These are phyloP conservation scores for Diaporthe australafricana DNA, from an alignment of 2,329 filamentous ascomycete genomes.

Conservation along the genomic window DNA sequence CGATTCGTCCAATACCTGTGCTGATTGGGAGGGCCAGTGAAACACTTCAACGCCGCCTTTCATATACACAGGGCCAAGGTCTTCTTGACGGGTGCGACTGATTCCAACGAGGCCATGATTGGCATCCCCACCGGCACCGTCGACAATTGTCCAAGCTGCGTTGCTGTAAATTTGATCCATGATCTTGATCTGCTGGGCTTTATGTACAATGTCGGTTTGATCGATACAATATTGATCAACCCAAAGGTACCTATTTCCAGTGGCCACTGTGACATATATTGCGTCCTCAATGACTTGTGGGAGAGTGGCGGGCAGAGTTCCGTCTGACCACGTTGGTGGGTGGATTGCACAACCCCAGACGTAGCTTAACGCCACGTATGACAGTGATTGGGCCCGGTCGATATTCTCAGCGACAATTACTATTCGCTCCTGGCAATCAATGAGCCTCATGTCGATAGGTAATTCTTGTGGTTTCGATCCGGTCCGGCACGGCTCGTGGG, in stretches of 20 bases:
- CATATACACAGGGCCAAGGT: neutral
- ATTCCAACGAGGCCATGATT: neutral
- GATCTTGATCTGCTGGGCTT: neutral
- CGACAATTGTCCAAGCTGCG: neutral
- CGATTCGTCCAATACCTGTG: neutral
- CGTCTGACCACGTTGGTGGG: neutral
- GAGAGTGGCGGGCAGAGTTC: neutral
- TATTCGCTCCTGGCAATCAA: neutral
- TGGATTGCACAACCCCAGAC: neutral
- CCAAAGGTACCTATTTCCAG: neutral
- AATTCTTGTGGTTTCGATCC: rapidly evolving
- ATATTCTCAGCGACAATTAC: neutral
- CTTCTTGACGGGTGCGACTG: neutral
- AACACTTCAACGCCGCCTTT: neutral
- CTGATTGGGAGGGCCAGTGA: neutral
- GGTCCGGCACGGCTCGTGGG: neutral
- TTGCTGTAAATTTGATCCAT: neutral
- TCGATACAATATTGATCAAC: neutral
- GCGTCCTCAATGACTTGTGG: slow-evolving; percentile 2
- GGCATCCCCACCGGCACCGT: neutral
- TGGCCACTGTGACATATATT: neutral
- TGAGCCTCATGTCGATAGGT: neutral
- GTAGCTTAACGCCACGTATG: neutral
- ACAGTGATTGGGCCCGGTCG: too few relatives aligned
- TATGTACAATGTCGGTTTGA: neutral